Percentiles rank a stretch among this genome's conserved stretches.
phyloP scores from a whole-genome alignment of 352 stramenopile species.

The Pythium monospermum region DNA sequence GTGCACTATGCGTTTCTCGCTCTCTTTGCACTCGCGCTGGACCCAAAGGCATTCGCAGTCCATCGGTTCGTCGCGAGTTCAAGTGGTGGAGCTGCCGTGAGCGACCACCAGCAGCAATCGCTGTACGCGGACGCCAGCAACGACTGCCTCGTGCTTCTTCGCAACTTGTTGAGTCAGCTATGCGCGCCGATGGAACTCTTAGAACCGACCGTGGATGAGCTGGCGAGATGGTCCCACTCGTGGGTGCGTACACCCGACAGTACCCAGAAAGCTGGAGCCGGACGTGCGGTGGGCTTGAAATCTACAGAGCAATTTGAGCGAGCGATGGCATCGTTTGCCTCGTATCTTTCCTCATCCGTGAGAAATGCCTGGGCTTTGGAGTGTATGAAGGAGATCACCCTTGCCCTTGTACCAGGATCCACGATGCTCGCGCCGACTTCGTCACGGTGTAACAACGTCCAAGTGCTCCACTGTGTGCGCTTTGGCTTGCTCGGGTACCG shows the following conservation, averaged over 20 bases:
- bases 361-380: constrained; percentile 42
- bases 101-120: constrained; percentile 16
- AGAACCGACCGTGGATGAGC: constrained; percentile 9
- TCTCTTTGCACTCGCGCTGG: constrained; percentile 18
- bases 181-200: constrained; percentile 18
- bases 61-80: neutral
- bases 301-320: neutral
- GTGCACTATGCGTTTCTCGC: constrained; percentile 25
- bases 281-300: too few relatives aligned
- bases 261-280: too few relatives aligned
- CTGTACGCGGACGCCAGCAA: constrained; percentile 23
- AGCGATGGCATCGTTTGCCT: constrained; percentile 17
- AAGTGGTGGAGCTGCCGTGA: constrained; percentile 1
- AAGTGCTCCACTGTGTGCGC: constrained; percentile 32
- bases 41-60: constrained; percentile 16
- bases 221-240: constrained; percentile 5
- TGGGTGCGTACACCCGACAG: neutral
- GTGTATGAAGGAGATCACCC: constrained; percentile 50
- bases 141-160: constrained; percentile 48
- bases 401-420: constrained; percentile 31
- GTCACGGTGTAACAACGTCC: constrained; percentile 22
- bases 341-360: constrained; percentile 27
- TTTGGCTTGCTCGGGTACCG: constrained; percentile 54
- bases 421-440: constrained; percentile 19
- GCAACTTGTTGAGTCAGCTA: constrained; percentile 35